Evolutionary conservation across 2,329 filamentous ascomycete genomes (phyloP).

Genomic region (Colletotrichum abscissum): DNA sequence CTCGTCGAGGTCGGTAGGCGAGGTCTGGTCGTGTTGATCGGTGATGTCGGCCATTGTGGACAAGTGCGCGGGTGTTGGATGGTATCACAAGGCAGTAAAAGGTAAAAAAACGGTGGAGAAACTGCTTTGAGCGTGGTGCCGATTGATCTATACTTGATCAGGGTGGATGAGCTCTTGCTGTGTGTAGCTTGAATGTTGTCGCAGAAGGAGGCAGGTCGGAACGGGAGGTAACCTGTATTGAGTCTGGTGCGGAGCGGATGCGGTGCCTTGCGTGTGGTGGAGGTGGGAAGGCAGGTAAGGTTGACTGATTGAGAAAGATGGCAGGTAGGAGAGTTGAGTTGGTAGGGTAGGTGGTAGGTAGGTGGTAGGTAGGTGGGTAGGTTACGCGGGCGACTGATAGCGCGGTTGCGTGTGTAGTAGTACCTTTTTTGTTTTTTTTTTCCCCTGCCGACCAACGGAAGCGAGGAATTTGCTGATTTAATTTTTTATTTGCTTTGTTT

Average conservation of each 20-base stretch:
- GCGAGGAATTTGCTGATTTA: constrained; percentile 53
- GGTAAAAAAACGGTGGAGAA: constrained; percentile 68
- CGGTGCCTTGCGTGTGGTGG: constrained; percentile 10
- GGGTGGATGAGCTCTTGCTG: constrained; percentile 60
- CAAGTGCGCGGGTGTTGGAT: constrained; percentile 9
- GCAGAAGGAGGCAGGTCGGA: constrained; percentile 66
- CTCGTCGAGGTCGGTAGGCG: constrained; percentile 80
- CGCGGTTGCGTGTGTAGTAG: background rate
- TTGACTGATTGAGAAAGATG: constrained; percentile 1
- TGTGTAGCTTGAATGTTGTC: constrained; percentile 55
- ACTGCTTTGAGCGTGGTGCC: constrained; percentile 74
- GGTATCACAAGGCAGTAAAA: constrained; percentile 60
- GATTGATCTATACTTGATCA: constrained; percentile 75
- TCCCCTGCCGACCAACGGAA: constrained; percentile 52
- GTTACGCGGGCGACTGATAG: constrained; percentile 14
- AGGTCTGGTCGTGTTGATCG: constrained; percentile 81
- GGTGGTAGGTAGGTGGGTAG: constrained; percentile 9
- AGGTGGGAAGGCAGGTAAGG: constrained; percentile 26
- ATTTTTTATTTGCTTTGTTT: constrained; percentile 52
- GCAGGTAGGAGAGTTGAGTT: background rate
- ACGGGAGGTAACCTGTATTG: constrained; percentile 52
- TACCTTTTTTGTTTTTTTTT: constrained; percentile 1
- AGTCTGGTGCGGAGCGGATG: constrained; percentile 50
- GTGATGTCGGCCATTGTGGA: constrained; percentile 81
- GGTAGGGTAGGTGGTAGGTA: background rate